Base-by-base conservation (phyloP, 176 grass and related monocot species). In the Hordeum marinum region DNA sequence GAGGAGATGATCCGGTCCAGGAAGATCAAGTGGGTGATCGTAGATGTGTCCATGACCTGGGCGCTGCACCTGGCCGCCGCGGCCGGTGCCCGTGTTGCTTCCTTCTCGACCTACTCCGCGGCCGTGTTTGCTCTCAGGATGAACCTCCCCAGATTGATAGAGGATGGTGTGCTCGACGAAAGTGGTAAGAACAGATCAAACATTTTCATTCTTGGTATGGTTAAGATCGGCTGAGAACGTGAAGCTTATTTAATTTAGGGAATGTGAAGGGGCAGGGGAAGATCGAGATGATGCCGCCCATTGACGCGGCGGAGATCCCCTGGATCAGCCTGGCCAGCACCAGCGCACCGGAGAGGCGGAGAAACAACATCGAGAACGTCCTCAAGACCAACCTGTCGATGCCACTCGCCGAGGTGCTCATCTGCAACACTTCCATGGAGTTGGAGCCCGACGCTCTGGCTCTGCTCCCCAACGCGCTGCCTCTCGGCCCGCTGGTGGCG, bases 351-450 rank as follows among this genome's bases (percentile, higher is more conserved):
- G 90, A 90, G 72, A 81, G 83, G 37, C 84, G 83, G 11, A 81
- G 67, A 77, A 42, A 23, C 55, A 90, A 93, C 43, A 89, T 96
- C 82, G 68, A 80, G 45, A 87, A 76, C 2, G 50, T 90, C 11
- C 55, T 85, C 8, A 86, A 63, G 61, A 90, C 83, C 20, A 93
- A 86, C 78, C 70, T 26, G 74, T 57, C 81, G 63, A 78, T 86
- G 3, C 21, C 31, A 2, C 80, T 88, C 3, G 78, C 94, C 29
- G 91, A 96, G 58, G 8, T 80, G 20, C 81, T 89, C 26, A 84
- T 96, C 57, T 88, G 87, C 91, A 93, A 96, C 84, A 91, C 91
- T 63, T 91, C 75, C 72, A 35, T 71, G 21, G 89, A 93, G 60
- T 26, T 84, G 20, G 91, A 93, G 57, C 43, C 84, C 27, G 86